Evolutionary conservation across 257 asterid genomes (phyloP), one percentile per base, ranked within the genome.

Genomic region (Lycium barbarum): DNA sequence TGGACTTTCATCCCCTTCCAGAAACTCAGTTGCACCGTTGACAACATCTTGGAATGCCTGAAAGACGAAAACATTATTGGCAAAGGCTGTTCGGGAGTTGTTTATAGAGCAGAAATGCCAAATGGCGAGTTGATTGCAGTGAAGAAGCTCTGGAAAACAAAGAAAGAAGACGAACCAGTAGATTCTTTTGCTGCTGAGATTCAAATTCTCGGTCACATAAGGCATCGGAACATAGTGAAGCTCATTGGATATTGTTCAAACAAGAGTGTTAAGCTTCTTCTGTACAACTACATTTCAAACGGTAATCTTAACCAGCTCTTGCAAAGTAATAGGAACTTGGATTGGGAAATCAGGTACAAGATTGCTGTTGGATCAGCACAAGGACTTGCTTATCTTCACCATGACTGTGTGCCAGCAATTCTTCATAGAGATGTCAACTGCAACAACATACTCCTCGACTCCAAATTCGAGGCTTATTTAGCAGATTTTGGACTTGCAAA

Each of bases 401-500:
- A 94, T 13, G 98, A 95, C 63, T 94, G 99, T 76, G 90, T 92
- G 68, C 98, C 99, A 0, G 88, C 98, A 0, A 95, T 95, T 80
- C 93, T 95, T 79, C 99, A 94, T 61, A 89, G 98, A 53, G 99
- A 95, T 55, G 98, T 95, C 84, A 95, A 95, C 84, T 95, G 98
- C 93, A 95, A 95, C 83, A 94, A 95, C 88, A 95, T 95, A 79
- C 93, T 95, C 65, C 87, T 95, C 36, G 99, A 94, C 83, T 91
- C 95, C 7, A 94, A 92, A 83, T 94, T 84, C 38, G 97, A 93
- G 87, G 95, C 98, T 61, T 93, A 94, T 83, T 83, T 95, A 76
- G 99, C 99, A 2, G 99, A 95, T 90, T 95, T 95, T 85, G 99
- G 99, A 18, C 97, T 95, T 1, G 99, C 99, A 9, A 95, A 92